Evolutionary conservation across 1,284 basidiomycete species (phyloP).

Genomic region (Marasmius sp.): DNA sequence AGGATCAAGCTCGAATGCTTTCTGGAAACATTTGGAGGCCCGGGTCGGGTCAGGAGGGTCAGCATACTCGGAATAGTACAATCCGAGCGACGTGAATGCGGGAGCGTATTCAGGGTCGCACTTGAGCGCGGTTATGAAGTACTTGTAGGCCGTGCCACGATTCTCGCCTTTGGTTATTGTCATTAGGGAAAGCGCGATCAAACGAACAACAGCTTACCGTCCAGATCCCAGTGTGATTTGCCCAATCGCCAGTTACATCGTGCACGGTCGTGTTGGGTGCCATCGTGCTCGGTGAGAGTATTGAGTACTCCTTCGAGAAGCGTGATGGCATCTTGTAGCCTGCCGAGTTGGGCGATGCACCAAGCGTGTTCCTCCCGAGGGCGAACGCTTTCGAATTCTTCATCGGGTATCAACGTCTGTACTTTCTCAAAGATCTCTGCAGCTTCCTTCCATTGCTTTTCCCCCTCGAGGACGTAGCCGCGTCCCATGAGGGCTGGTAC

Average conservation of each 20-base stretch:
- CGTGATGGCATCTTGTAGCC: conserved; percentile 51
- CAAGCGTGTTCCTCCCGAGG: conserved; percentile 86
- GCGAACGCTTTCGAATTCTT: conserved; percentile 55
- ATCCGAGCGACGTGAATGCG: conserved; percentile 90
- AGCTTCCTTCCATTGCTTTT: conserved; percentile 73
- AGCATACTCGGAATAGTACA: conserved; percentile 80
- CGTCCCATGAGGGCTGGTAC: conserved; percentile 70
- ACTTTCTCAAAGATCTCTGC: conserved; percentile 59
- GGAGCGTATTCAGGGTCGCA: conserved; percentile 80
- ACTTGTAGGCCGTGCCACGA: conserved; percentile 70
- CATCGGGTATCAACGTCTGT: conserved; percentile 44
- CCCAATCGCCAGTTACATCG: conserved; percentile 55
- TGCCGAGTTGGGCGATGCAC: conserved; percentile 70
- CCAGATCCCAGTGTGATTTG: conserved; percentile 52
- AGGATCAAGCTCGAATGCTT: conserved; percentile 96
- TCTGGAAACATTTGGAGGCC: conserved; percentile 96
- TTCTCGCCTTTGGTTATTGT: conserved; percentile 31
- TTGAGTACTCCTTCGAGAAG: conserved; percentile 63
- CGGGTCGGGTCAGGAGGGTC: conserved; percentile 80
- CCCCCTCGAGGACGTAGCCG: conserved; percentile 72
- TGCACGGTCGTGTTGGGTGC: conserved; percentile 61
- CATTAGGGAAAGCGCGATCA: conserved; percentile 1
- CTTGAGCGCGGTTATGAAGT: conserved; percentile 85
- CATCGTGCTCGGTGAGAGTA: conserved; percentile 53
- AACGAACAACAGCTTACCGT: conserved; percentile 46